Conservation (phyloP, 2,329 filamentous ascomycete species). For the Neopestalotiopsis sp. region DNA sequence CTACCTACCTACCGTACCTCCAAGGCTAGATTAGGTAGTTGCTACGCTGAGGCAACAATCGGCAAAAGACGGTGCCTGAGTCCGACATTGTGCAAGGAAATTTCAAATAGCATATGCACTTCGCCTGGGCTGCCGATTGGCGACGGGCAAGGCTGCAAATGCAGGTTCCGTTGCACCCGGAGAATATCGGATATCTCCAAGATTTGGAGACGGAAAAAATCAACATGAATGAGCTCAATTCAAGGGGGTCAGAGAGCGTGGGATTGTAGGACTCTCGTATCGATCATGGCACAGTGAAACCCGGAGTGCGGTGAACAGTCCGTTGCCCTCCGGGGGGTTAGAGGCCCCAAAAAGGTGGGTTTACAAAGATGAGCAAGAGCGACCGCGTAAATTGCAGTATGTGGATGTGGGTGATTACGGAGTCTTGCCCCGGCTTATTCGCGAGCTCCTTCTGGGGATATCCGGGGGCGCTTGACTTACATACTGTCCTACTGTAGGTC, state of each 20-base stretch:
- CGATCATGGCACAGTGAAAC: too few species aligned
- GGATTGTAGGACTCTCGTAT: background rate
- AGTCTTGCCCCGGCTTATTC: too few species aligned
- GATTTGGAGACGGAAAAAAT: background rate
- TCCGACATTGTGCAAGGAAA: background rate
- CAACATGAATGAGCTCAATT: background rate
- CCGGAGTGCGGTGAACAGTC: too few species aligned
- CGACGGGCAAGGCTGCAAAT: background rate
- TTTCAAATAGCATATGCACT: background rate
- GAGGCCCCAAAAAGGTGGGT: too few species aligned
- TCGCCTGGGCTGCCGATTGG: background rate
- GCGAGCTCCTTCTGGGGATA: too few species aligned
- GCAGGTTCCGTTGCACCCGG: slow-evolving; percentile 6
- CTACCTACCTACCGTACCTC: too few species aligned
- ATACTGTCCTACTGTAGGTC: too few species aligned
- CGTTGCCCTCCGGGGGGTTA: too few species aligned
- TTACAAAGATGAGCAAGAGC: too few species aligned
- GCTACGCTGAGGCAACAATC: background rate
- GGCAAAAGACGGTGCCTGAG: background rate
- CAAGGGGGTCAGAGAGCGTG: background rate
- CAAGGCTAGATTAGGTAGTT: background rate
- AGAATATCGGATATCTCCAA: slow-evolving; percentile 9
- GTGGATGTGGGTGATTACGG: too few species aligned
- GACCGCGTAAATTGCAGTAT: too few species aligned
- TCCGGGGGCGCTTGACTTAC: too few species aligned